Base-by-base conservation (phyloP, 805 yeast species). In the Candida vaughaniae region DNA sequence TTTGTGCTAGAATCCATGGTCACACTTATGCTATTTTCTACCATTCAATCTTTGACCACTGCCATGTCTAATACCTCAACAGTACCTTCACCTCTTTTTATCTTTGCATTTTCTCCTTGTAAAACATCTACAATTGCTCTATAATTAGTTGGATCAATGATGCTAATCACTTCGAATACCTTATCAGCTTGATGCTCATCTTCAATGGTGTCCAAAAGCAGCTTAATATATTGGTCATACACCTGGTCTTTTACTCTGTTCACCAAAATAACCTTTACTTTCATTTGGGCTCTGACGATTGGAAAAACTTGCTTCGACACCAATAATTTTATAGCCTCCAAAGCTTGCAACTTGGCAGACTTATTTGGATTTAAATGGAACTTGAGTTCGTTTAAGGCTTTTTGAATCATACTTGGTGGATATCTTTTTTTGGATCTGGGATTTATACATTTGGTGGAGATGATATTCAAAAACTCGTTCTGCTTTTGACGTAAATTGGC, bases 221-320 rank as follows among this genome's bases (percentile, higher is more conserved):
- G 66, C 35, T 57, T 51, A 20, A 67, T 53, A 23, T 62, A 58
- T 28, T 49, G 58, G 3, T 55, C 59, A 40, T 48, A 64, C 29
- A 55, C 59, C 31, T 52, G 61, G 33, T 71, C 69, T 11, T 76
- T 75, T 3, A 75, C 79, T 45, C 82, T 75, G 6, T 73, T 66
- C 16, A 72, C 69, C 31, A 85, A 61, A 0, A 73, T 60, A n/a
- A 88, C 65, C 47, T 80, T 79, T 26, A 93, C 74, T 61, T 87
- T 81, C 99, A 93, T 93, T 51, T 83, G 82, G 0, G 98, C 98
- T 48, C 99, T 73, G 0, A 88, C 95, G 39, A 93, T 90, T 7
- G 98, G 98, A 18, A 93, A 83, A 22, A 89, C 67, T 60, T 93
- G 98, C 47, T 78, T 75, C 22, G 80, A 75, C 3, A 86, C 82